phyloP scores from a whole-genome alignment of 352 stramenopile genomes.

The Phytophthora hybrid region DNA sequence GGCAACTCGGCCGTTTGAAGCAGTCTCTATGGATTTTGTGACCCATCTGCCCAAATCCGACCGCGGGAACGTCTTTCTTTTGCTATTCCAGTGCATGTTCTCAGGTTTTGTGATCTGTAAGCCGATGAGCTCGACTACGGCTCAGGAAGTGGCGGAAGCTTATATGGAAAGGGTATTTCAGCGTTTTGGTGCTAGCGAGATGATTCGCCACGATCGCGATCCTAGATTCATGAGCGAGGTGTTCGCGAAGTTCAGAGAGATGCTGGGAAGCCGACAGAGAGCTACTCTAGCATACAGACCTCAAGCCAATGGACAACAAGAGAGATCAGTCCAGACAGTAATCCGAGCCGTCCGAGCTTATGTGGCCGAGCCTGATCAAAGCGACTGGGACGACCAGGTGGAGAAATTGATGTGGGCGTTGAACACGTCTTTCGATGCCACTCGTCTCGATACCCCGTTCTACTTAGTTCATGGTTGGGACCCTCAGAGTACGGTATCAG shows the following conservation, averaged over 20 bases:
- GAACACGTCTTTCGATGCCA: background rate
- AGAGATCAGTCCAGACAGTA: background rate
- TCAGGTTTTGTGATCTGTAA: too few species aligned
- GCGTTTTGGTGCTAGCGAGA: background rate
- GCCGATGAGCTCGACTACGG: too few species aligned
- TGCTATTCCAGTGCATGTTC: background rate
- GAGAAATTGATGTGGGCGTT: background rate
- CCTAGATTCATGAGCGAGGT: background rate
- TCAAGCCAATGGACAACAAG: constrained; percentile 9
- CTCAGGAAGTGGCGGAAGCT: background rate
- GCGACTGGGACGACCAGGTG: constrained; percentile 2
- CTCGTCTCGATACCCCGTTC: background rate
- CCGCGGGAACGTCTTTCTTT: background rate
- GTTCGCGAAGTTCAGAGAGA: background rate
- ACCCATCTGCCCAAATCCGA: too few species aligned
- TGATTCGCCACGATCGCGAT: background rate
- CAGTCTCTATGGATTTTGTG: too few species aligned
- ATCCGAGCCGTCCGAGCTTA: background rate
- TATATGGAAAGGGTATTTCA: background rate
- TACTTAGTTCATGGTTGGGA: constrained; percentile 6
- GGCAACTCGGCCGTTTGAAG: too few species aligned
- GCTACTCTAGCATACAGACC: background rate
- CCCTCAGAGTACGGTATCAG: background rate
- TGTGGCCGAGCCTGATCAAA: background rate
- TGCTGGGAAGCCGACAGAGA: background rate